Base-by-base conservation (phyloP, 1,284 basidiomycete species). In the Cutaneotrichosporon spelunceum region DNA sequence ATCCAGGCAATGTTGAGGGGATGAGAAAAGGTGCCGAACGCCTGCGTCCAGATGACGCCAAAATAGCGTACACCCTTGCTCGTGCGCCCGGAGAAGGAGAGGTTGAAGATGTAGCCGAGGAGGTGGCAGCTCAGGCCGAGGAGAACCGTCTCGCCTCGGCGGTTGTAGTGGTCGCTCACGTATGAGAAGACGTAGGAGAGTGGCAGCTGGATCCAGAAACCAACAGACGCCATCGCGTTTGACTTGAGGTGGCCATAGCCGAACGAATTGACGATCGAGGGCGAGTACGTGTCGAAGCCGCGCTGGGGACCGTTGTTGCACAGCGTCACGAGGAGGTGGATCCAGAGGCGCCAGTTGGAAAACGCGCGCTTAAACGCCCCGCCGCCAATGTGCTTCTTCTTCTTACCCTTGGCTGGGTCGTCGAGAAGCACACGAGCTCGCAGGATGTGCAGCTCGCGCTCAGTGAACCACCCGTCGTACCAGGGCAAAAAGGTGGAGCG, bases 341-440 rank as follows among this genome's bases (percentile, higher is more conserved):
- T 59, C 67, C 70, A 72, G 16, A 70, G 44, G n/a, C 66, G 59
- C 66, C 66, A 69, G 63, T 61, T 62, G 26, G 39, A 33, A 24
- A 63, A 65, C 16, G 65, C 63, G 21, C 53, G 61, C 58, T 68
- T 71, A 59, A 70, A 69, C 8, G 68, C 64, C 10, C 39, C 48
- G 10, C 53, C 36, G 26, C 53, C 64, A 59, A 73, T 68, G 52
- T 66, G 62, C 45, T 60, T 59, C 66, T 71, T 70, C 64, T 70
- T 70, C 50, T 72, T 65, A 29, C 67, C 70, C 67, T 76, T 74
- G 55, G 63, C 48, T 1, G 73, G 70, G 56, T 76, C 74, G 64
- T 75, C 73, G 36, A 68, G 52, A 21, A 71, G 53, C 0, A 75
- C 70, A 2, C 73, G 68, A 2, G 65, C 62, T 2, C 61, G 62